Conservation (phyloP, 2,329 filamentous ascomycete species). For the Alternaria atra region DNA sequence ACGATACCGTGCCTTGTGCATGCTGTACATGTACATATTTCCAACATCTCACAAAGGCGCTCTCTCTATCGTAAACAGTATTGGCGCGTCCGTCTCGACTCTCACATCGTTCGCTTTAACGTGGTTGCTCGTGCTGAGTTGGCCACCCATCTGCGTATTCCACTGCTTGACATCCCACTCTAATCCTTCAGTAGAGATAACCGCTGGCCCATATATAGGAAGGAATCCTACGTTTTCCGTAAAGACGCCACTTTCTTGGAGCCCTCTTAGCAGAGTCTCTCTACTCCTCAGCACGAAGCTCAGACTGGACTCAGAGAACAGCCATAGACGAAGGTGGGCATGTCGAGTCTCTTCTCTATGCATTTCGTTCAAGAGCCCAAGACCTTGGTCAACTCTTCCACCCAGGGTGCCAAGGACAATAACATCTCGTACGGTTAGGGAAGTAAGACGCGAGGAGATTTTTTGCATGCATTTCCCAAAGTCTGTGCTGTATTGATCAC, state of each 20-base stretch:
- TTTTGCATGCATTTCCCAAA: conserved; percentile 81
- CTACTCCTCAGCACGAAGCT: conserved; percentile 81
- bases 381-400: conserved; percentile 89
- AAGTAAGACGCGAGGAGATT: conserved; percentile 57
- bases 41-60: conserved; percentile 9
- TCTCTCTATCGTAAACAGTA: conserved; percentile 60
- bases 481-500: conserved; percentile 89
- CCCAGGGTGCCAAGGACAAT: conserved; percentile 85
- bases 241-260: conserved; percentile 63
- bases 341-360: conserved; percentile 62
- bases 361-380: conserved; percentile 88
- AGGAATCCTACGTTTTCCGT: conserved; percentile 86
- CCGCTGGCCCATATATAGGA: conserved; percentile 78
- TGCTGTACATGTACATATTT: not conserved
- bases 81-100: conserved; percentile 53
- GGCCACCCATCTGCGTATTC: conserved; percentile 66
- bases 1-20: not conserved
- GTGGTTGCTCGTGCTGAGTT: conserved; percentile 62
- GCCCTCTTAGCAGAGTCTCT: conserved; percentile 72
- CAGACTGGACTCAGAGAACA: conserved; percentile 82
- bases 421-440: conserved; percentile 63
- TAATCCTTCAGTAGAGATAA: conserved; percentile 81
- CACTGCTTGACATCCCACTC: conserved; percentile 92
- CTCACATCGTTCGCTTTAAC: conserved; percentile 52
- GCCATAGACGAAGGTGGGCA: conserved; percentile 67